Conservation (phyloP, 306 rosid species). For the Cyclanthera cordifolia region DNA sequence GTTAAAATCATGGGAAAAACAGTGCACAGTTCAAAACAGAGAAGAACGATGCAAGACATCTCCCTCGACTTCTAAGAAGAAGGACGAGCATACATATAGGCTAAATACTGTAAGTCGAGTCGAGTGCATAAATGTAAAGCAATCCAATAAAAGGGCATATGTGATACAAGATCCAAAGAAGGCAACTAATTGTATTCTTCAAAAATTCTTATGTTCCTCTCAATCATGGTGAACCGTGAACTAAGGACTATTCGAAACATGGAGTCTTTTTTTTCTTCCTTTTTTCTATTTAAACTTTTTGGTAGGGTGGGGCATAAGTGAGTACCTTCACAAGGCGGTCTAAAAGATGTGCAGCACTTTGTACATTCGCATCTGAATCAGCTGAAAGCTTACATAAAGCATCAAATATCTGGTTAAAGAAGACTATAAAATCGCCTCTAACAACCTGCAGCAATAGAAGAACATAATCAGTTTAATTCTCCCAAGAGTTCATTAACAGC, state of each 20-base stretch:
- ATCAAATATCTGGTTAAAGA: constrained; percentile 95
- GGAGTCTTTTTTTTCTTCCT: neutral
- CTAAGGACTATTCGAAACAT: neutral
- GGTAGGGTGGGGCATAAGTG: constrained; percentile 7
- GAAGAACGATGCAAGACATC: neutral
- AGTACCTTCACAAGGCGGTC: constrained; percentile 94
- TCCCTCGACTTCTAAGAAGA: neutral
- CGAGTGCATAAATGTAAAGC: neutral
- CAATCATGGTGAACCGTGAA: neutral
- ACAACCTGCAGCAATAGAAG: constrained; percentile 60
- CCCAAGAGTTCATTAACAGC: constrained; percentile 13
- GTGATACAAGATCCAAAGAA: constrained; percentile 5
- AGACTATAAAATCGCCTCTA: constrained; percentile 90
- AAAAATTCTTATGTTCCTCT: neutral
- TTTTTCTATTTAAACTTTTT: neutral
- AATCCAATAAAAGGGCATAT: neutral
- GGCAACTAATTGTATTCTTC: neutral
- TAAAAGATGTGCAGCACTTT: constrained; percentile 96
- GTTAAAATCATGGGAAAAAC: constrained; percentile 9
- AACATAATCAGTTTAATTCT: constrained; percentile 23
- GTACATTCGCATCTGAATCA: constrained; percentile 88
- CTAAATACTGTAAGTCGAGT: neutral
- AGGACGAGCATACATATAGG: neutral
- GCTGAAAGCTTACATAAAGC: constrained; percentile 97
- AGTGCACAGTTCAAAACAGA: neutral